A percentile compares a stretch with the other conserved stretches of the same genome.
These are phyloP conservation scores for Apiotrichum laibachii DNA, from an alignment of 1,284 basidiomycete genomes.

Conservation along the genomic window DNA sequence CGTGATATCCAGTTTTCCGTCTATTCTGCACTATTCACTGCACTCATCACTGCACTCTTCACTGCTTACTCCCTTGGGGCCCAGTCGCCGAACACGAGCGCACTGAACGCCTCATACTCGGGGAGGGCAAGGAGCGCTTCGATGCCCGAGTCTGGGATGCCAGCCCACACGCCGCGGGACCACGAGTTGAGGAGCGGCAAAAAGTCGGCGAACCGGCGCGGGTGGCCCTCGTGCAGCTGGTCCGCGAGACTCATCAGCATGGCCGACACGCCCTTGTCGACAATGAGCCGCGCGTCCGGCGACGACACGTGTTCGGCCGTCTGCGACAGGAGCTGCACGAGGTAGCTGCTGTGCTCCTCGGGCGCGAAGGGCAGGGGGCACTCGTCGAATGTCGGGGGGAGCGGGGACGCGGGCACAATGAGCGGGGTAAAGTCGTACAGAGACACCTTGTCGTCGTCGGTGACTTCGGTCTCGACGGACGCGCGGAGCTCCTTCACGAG, in stretches of 20 bases:
- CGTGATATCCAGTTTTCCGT: too few species aligned
- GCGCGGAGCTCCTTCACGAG: constrained; percentile 42
- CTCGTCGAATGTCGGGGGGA: constrained; percentile 17
- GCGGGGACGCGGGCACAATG: constrained; percentile 36
- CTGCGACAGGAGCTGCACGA: constrained; percentile 38
- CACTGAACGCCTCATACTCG: constrained; percentile 47
- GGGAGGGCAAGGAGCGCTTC: constrained; percentile 41
- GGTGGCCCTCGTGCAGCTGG: constrained; percentile 17
- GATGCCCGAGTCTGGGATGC: constrained; percentile 46
- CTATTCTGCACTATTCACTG: too few species aligned
- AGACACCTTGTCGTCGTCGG: constrained; percentile 9
- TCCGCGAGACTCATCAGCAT: constrained; percentile 32
- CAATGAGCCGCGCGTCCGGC: constrained; percentile 41
- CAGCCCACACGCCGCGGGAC: constrained; percentile 48
- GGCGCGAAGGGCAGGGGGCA: constrained; percentile 26
- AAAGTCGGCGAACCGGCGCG: constrained; percentile 36
- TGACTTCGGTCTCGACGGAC: constrained; percentile 35
- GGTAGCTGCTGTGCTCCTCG: constrained; percentile 29
- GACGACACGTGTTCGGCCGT: constrained; percentile 38
- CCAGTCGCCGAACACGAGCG: constrained; percentile 51
- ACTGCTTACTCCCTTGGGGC: constrained; percentile 22
- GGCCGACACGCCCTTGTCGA: constrained; percentile 40
- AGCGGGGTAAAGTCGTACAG: constrained; percentile 42
- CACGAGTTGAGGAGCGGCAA: constrained; percentile 44
- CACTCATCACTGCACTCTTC: not conserved